Percentiles rank a stretch among this genome's conserved stretches.
These are phyloP conservation scores for Saitoella complicata DNA, from an alignment of 805 yeast species.

Conservation along the genomic window DNA sequence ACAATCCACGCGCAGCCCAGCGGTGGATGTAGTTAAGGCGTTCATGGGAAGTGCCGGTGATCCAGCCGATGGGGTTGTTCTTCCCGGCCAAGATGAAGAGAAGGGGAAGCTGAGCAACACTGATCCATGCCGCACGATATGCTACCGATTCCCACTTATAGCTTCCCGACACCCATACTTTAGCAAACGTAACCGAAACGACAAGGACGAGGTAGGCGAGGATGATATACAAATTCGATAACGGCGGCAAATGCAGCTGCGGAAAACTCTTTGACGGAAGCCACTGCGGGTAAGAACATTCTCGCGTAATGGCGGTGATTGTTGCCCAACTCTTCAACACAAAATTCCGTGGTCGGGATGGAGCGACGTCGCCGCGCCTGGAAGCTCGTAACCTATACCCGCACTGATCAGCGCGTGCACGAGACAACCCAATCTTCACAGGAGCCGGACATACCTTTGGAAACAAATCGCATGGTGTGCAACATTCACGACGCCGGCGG, in stretches of 20 bases:
- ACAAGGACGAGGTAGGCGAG: background rate
- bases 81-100: conserved; percentile 14
- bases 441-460: background rate
- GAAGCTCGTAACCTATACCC: background rate
- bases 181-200: background rate
- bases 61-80: conserved; percentile 8
- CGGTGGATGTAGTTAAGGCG: conserved; percentile 16
- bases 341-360: background rate
- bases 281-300: background rate
- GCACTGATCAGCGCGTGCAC: background rate
- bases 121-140: conserved; percentile 16
- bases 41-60: conserved; percentile 13
- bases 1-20: conserved; percentile 16
- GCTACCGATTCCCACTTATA: conserved; percentile 13
- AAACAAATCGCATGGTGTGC: background rate
- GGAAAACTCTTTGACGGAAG: background rate
- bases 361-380: no score
- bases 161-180: background rate
- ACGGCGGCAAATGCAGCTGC: background rate
- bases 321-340: background rate
- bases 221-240: background rate
- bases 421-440: background rate
- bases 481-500: conserved; percentile 1
- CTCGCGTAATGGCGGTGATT: background rate
- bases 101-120: conserved; percentile 17